These are phyloP conservation scores for Hypholoma fasciculare DNA, from an alignment of 768 basidiomycete genomes.

Conservation along the genomic window DNA sequence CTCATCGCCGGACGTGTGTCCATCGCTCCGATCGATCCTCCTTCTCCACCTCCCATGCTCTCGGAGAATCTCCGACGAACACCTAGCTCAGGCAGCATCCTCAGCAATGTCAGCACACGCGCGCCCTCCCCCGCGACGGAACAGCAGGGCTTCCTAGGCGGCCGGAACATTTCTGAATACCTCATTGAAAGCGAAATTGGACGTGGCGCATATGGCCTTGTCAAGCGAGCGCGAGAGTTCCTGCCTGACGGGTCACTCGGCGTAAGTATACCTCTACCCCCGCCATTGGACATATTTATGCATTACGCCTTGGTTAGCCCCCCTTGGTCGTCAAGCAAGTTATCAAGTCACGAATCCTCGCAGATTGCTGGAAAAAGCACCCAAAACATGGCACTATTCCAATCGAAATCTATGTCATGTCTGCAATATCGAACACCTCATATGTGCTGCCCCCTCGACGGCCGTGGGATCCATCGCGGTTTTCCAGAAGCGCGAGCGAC, in stretches of 20 bases:
- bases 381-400: constrained; percentile 94
- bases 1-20: constrained; percentile 80
- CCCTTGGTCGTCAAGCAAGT: constrained; percentile 96
- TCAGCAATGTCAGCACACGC: constrained; percentile 52
- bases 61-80: constrained; percentile 67
- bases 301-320: constrained; percentile 49
- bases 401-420: constrained; percentile 96
- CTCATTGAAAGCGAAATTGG: constrained; percentile 88
- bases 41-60: constrained; percentile 59
- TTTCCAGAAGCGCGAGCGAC: constrained; percentile 15
- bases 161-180: constrained; percentile 82
- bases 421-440: constrained; percentile 78
- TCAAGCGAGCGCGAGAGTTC: constrained; percentile 86
- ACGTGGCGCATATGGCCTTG: constrained; percentile 92
- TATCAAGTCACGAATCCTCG: constrained; percentile 96
- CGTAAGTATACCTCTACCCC: constrained; percentile 47
- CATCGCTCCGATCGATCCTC: constrained; percentile 75
- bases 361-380: constrained; percentile 99
- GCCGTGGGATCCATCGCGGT: constrained; percentile 81
- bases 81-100: constrained; percentile 59
- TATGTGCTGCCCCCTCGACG: constrained; percentile 78
- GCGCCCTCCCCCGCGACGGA: constrained; percentile 59
- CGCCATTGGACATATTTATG: constrained; percentile 18
- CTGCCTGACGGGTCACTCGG: constrained; percentile 76
- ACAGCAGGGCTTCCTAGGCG: constrained; percentile 51